Conservation (phyloP, 75 land plant species). For the Ceratopteris richardii region DNA sequence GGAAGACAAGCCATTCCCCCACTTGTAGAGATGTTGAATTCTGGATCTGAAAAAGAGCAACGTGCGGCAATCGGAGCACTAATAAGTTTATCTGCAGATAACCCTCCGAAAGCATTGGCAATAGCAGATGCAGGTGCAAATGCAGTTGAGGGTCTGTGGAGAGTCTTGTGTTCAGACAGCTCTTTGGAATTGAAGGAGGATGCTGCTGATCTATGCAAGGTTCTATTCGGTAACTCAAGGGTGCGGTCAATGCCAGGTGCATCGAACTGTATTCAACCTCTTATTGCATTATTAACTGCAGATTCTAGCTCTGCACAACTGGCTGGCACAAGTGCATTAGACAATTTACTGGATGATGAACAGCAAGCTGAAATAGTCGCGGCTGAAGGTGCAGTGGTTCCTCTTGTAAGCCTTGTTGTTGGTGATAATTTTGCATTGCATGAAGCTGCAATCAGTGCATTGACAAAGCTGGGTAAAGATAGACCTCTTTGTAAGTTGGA, state of each 20-base stretch:
- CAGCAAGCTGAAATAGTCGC: constrained; percentile 90
- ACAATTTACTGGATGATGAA: constrained; percentile 89
- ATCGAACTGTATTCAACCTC: constrained; percentile 85
- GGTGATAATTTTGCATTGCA: constrained; percentile 72
- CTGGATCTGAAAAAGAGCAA: constrained; percentile 85
- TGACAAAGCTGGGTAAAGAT: constrained; percentile 91
- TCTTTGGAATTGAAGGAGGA: constrained; percentile 86
- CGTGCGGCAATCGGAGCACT: constrained; percentile 93
- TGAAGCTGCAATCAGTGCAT: constrained; percentile 73
- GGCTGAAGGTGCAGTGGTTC: constrained; percentile 95
- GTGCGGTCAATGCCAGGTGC: constrained; percentile 85
- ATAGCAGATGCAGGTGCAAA: constrained; percentile 91
- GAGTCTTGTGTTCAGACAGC: constrained; percentile 76
- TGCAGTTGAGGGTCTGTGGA: constrained; percentile 88
- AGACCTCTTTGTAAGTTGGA: no score
- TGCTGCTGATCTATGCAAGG: constrained; percentile 81
- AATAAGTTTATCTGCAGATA: constrained; percentile 60
- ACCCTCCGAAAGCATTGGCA: constrained; percentile 79
- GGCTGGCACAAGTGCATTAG: constrained; percentile 86
- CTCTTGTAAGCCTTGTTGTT: constrained; percentile 77
- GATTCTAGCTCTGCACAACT: constrained; percentile 70
- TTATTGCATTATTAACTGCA: constrained; percentile 61
- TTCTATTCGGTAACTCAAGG: constrained; percentile 79
- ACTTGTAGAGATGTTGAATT: constrained; percentile 80
- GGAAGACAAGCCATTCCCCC: constrained; percentile 83